These are phyloP conservation scores for Kalanchoe fedtschenkoi DNA, from an alignment of 164 flowering plant genomes.

Conservation along the genomic window DNA sequence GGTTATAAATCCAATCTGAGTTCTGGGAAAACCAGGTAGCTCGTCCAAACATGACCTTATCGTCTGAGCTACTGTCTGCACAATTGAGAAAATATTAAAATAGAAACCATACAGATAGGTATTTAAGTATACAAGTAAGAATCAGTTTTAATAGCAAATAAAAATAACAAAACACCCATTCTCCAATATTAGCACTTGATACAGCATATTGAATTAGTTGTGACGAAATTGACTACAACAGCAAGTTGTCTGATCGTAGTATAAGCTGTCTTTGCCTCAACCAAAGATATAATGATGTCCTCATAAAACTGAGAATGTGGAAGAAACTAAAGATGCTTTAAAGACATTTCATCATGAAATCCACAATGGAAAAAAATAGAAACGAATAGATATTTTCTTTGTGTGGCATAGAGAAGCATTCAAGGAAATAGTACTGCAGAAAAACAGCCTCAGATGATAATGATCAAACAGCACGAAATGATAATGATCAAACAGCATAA, in stretches of 20 bases:
- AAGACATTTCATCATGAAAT: too few species aligned
- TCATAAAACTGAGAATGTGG: too few species aligned
- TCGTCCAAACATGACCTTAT: slow-evolving; percentile 78
- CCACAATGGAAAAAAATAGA: too few species aligned
- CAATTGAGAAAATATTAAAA: background rate
- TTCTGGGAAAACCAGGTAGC: slow-evolving; percentile 82
- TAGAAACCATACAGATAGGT: background rate
- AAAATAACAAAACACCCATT: background rate
- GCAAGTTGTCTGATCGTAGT: too few species aligned
- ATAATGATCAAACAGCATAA: background rate
- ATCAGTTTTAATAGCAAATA: background rate
- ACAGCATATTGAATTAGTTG: too few species aligned
- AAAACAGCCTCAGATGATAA: background rate
- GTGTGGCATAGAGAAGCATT: too few species aligned
- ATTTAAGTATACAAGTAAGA: background rate
- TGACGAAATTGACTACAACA: too few species aligned
- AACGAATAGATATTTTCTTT: too few species aligned
- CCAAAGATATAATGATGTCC: too few species aligned
- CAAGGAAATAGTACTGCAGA: background rate
- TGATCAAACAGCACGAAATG: background rate
- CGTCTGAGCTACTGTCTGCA: slow-evolving; percentile 83
- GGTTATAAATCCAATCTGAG: slow-evolving; percentile 93
- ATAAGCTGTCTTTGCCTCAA: too few species aligned
- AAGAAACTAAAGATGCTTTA: too few species aligned
- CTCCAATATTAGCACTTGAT: background rate